phyloP scores from a whole-genome alignment of 176 grass and related monocot species.

The Hordeum marinum region DNA sequence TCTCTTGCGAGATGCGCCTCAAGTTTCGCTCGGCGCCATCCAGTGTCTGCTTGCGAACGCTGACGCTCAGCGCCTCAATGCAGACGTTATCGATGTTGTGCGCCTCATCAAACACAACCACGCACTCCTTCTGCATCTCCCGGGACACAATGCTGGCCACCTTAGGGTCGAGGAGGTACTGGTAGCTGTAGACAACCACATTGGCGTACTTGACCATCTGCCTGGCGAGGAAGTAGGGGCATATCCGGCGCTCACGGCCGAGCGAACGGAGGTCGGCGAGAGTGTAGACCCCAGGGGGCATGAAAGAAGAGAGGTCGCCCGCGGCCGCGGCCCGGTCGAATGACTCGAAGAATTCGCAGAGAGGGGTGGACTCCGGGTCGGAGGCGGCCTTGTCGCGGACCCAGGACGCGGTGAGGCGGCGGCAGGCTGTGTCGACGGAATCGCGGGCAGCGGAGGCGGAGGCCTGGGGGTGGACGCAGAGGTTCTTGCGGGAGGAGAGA shows the following conservation, averaged over 20 bases:
- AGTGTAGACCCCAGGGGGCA: constrained; percentile 77
- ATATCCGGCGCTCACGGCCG: constrained; percentile 64
- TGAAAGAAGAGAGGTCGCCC: constrained; percentile 49
- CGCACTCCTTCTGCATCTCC: constrained; percentile 97
- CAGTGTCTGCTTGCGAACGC: constrained; percentile 77
- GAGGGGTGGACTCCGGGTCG: constrained; percentile 39
- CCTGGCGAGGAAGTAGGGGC: constrained; percentile 90
- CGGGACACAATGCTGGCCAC: constrained; percentile 78
- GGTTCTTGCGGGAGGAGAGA: constrained; percentile 81
- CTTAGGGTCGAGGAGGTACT: constrained; percentile 92
- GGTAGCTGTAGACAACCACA: constrained; percentile 93
- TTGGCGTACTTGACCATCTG: constrained; percentile 89
- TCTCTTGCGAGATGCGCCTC: constrained; percentile 66
- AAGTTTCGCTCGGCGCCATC: constrained; percentile 76
- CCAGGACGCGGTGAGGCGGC: constrained; percentile 85
- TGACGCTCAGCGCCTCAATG: constrained; percentile 84
- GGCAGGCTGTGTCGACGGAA: constrained; percentile 90
- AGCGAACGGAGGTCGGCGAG: constrained; percentile 68
- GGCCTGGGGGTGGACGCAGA: constrained; percentile 72
- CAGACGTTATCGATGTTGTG: constrained; percentile 98
- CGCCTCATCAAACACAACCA: constrained; percentile 89
- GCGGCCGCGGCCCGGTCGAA: constrained; percentile 61
- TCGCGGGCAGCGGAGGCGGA: constrained; percentile 66
- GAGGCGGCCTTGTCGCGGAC: constrained; percentile 63
- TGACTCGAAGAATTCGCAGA: constrained; percentile 75